A percentile compares a stretch with the other conserved stretches of the same genome.
phyloP scores from a whole-genome alignment of 257 asterid genomes.

The Solanum phureja region DNA sequence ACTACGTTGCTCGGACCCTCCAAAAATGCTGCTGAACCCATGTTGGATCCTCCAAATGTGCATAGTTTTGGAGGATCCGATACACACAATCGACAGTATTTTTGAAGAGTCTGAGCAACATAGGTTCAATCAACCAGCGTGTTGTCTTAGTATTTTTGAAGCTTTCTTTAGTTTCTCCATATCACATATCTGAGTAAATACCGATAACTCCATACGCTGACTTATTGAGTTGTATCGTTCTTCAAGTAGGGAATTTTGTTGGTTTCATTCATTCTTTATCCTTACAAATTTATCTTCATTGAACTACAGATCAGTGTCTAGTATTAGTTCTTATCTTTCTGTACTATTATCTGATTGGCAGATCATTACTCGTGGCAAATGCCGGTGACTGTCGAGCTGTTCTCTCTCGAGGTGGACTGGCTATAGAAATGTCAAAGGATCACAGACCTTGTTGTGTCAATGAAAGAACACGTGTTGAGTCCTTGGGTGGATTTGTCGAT shows the following conservation, averaged over 20 bases:
- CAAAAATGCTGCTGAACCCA: background rate
- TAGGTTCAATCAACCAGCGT: background rate
- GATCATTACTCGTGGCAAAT: conserved; percentile 88
- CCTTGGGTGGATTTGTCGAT: conserved; percentile 67
- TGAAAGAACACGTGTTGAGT: conserved; percentile 59
- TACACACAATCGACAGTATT: background rate
- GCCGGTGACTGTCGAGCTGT: conserved; percentile 95
- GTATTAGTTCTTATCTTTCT: background rate
- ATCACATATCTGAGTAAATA: background rate
- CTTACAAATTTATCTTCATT: background rate
- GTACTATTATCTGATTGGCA: conserved; percentile 9
- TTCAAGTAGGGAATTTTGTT: background rate
- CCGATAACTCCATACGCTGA: background rate
- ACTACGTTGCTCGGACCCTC: background rate
- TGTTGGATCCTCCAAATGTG: background rate
- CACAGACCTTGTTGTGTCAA: conserved; percentile 59
- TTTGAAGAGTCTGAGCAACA: background rate
- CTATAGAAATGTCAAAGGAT: conserved; percentile 79
- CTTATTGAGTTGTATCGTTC: background rate
- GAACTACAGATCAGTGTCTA: background rate
- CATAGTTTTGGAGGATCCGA: background rate
- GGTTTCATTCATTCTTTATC: background rate
- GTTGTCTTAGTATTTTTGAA: background rate
- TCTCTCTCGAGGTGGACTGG: conserved; percentile 63
- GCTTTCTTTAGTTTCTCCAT: background rate